A percentile compares a stretch with the other conserved stretches of the same genome.
These are phyloP conservation scores for Lycium ferocissimum DNA, from an alignment of 257 asterid species.

Conservation along the genomic window DNA sequence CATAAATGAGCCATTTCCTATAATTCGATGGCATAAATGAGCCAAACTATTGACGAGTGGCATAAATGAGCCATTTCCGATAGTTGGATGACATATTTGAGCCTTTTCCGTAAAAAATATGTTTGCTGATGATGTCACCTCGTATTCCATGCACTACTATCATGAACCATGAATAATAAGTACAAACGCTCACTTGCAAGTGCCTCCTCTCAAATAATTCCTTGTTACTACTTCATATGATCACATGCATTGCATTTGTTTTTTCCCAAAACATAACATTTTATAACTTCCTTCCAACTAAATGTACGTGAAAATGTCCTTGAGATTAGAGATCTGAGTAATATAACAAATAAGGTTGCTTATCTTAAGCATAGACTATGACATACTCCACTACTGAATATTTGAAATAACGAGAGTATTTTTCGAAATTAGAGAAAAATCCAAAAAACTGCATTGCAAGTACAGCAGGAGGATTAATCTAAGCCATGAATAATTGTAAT, in stretches of 20 bases:
- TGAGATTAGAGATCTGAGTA: constrained; percentile 35
- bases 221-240: background rate
- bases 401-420: background rate
- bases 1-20: no score
- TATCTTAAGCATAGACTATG: background rate
- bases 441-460: background rate
- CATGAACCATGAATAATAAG: background rate
- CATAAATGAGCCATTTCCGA: no score
- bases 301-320: constrained; percentile 36
- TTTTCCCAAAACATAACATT: constrained; percentile 29
- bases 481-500: constrained; percentile 36
- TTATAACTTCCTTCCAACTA: constrained; percentile 15
- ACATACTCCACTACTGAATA: background rate
- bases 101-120: no score
- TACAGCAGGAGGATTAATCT: constrained; percentile 26
- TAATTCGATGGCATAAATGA: no score
- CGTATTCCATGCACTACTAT: no score
- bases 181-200: background rate
- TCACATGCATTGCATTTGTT: constrained; percentile 33
- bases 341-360: background rate
- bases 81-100: no score
- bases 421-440: constrained; percentile 31
- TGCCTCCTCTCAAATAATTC: constrained; percentile 18
- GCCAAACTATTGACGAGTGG: no score
- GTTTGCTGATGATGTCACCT: no score